phyloP scores from a whole-genome alignment of 108 stramenopile species.

The Aurantiochytrium sp. region DNA sequence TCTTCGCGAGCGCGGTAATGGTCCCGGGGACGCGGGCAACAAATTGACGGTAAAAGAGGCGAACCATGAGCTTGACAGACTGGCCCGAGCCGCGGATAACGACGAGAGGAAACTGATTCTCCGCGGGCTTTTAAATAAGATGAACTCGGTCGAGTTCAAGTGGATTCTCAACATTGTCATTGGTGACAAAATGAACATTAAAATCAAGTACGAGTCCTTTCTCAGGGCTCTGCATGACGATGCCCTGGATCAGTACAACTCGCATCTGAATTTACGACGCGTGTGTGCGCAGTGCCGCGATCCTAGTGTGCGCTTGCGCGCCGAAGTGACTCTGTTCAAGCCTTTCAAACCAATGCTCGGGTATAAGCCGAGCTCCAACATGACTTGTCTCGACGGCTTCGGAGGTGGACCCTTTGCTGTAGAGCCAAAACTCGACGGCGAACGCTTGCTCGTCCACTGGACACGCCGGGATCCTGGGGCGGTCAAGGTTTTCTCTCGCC shows the following conservation, averaged over 20 bases:
- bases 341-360: background rate
- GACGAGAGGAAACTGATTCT: background rate
- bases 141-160: background rate
- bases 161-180: background rate
- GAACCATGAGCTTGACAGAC: background rate
- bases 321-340: background rate
- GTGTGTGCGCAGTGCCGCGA: background rate
- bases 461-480: background rate
- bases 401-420: background rate
- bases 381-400: background rate
- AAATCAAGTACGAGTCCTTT: background rate
- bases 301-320: background rate
- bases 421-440: background rate
- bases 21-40: background rate
- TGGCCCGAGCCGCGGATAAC: background rate
- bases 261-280: background rate
- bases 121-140: background rate
- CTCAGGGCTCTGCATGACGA: background rate
- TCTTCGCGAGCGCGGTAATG: background rate
- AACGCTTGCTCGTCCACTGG: background rate
- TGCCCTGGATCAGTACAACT: background rate
- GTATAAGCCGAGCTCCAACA: background rate
- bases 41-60: background rate
- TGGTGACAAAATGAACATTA: background rate
- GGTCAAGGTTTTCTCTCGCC: background rate